phyloP scores from a whole-genome alignment of 2,329 filamentous ascomycete species.

The Phialophora verrucosa region DNA sequence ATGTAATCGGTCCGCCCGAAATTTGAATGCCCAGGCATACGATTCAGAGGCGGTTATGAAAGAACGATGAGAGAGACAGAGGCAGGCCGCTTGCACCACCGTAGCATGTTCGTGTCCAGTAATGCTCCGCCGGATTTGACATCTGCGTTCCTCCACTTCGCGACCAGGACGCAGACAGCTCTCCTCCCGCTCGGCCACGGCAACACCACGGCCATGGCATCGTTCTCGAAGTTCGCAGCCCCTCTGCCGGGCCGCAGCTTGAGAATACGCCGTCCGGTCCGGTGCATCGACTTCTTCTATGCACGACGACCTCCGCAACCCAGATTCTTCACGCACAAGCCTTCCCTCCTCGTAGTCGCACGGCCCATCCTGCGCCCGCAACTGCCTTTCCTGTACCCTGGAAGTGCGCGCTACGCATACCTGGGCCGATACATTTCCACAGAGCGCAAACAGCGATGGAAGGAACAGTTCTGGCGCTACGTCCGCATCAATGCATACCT shows the following conservation, averaged over 20 bases:
- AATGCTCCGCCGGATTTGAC: not conserved
- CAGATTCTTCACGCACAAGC: constrained; percentile 65
- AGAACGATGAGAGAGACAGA: too few relatives aligned
- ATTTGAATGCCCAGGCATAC: too few relatives aligned
- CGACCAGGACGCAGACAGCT: not conserved
- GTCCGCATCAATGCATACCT: constrained; percentile 73
- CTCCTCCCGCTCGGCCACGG: not conserved
- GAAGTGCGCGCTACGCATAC: constrained; percentile 60
- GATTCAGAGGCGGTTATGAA: too few relatives aligned
- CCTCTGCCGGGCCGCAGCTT: constrained; percentile 14
- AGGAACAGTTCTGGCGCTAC: constrained; percentile 72
- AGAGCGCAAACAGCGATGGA: constrained; percentile 62
- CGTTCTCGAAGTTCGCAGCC: constrained; percentile 13
- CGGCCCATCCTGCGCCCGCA: constrained; percentile 63
- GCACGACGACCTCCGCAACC: constrained; percentile 36
- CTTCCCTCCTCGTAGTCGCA: constrained; percentile 58
- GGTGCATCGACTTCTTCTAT: constrained; percentile 30
- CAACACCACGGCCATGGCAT: not conserved
- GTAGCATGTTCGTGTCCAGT: not conserved
- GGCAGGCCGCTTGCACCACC: not conserved
- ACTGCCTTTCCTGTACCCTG: constrained; percentile 68
- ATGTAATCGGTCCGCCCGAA: too few relatives aligned
- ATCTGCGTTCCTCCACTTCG: not conserved
- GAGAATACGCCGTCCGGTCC: constrained; percentile 8
- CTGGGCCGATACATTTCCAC: constrained; percentile 78